These are phyloP conservation scores for Haberlea rhodopensis DNA, from an alignment of 257 asterid genomes.

Conservation along the genomic window DNA sequence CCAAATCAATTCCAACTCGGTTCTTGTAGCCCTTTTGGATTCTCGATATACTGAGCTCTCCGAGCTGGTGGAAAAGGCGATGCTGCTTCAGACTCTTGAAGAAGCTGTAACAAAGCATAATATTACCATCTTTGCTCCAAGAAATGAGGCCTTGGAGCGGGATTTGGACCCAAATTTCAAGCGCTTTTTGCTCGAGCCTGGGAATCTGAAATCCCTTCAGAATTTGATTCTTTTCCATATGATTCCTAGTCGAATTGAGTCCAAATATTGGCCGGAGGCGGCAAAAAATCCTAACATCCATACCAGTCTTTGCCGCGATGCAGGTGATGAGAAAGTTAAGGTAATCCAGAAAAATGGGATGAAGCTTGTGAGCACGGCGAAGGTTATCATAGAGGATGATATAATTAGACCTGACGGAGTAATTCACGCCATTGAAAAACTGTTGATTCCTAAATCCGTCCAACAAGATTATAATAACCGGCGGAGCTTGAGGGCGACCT, in stretches of 20 bases:
- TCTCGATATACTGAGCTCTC: constrained; percentile 58
- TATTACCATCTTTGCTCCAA: constrained; percentile 58
- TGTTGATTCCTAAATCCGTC: constrained; percentile 49
- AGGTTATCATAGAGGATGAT: constrained; percentile 32
- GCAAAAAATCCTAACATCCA: not conserved
- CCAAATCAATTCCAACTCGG: constrained; percentile 54
- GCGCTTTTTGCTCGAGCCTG: constrained; percentile 50
- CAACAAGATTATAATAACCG: constrained; percentile 47
- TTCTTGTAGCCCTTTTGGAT: constrained; percentile 56
- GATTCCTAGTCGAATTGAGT: constrained; percentile 34
- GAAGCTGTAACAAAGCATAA: constrained; percentile 44
- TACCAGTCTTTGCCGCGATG: not conserved
- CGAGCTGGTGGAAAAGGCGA: constrained; percentile 60
- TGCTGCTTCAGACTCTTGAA: constrained; percentile 55
- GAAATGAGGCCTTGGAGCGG: constrained; percentile 50
- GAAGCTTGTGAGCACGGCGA: constrained; percentile 30
- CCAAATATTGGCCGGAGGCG: constrained; percentile 20
- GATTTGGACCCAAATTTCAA: constrained; percentile 60
- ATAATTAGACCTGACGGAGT: constrained; percentile 51
- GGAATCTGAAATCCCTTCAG: constrained; percentile 50
- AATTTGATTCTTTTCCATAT: constrained; percentile 46
- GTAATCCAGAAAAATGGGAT: not conserved
- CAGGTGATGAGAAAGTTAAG: not conserved
- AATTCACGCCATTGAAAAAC: constrained; percentile 48
- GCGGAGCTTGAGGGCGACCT: constrained; percentile 40